These are phyloP conservation scores for Saussurea involucrata DNA, from an alignment of 129 eudicot genomes.

Conservation along the genomic window DNA sequence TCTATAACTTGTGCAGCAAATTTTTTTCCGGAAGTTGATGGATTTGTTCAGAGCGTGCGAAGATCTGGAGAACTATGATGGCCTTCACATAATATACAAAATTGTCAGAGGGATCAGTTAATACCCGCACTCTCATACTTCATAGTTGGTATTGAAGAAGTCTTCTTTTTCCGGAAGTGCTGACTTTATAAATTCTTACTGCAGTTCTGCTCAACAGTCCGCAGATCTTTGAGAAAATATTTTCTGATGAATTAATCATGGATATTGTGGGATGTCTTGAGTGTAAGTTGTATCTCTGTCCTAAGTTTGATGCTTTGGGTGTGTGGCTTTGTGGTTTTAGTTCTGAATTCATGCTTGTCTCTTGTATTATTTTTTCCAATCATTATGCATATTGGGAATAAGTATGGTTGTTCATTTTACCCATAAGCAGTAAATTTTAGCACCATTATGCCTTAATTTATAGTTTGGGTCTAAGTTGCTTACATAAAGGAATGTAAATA, in stretches of 20 bases:
- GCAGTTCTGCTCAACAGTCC: conserved; percentile 83
- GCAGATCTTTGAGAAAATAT: conserved; percentile 73
- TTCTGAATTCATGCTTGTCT: not conserved
- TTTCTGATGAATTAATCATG: conserved; percentile 83
- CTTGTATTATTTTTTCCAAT: not conserved
- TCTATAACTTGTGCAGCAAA: conserved; percentile 53
- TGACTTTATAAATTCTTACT: conserved; percentile 5
- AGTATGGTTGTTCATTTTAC: not conserved
- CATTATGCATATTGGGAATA: not conserved
- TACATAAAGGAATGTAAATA: not conserved
- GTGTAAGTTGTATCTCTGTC: conserved; percentile 51
- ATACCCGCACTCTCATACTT: conserved; percentile 19
- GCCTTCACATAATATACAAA: conserved; percentile 74
- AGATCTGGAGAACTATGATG: conserved; percentile 77
- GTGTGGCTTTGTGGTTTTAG: not conserved
- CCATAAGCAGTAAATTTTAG: not conserved
- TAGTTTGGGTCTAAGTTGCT: not conserved
- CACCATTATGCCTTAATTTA: not conserved
- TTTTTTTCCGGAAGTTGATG: conserved; percentile 82
- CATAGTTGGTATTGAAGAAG: not conserved
- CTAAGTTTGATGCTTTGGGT: not conserved
- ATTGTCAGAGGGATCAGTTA: conserved; percentile 86
- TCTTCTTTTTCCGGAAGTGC: conserved; percentile 5
- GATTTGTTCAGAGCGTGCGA: conserved; percentile 73
- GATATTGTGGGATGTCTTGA: conserved; percentile 87